A percentile compares a stretch with the other conserved stretches of the same genome.
These are phyloP conservation scores for Fusarium keratoplasticum DNA, from an alignment of 2,329 filamentous ascomycete species.

Conservation along the genomic window DNA sequence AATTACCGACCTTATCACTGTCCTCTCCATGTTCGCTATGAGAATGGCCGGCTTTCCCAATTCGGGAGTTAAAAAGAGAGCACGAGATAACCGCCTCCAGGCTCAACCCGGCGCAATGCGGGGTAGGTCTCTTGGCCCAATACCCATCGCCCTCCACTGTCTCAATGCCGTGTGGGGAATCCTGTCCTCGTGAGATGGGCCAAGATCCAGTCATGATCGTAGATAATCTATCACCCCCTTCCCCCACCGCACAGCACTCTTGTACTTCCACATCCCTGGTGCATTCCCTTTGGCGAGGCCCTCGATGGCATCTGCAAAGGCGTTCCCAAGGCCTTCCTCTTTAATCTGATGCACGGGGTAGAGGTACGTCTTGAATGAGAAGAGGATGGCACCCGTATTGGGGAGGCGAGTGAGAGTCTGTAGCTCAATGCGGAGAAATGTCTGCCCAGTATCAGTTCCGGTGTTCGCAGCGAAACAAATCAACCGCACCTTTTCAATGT, in stretches of 20 bases:
- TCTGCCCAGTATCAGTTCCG: conserved; percentile 35
- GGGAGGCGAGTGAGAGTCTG: conserved; percentile 65
- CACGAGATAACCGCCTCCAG: background rate
- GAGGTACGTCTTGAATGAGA: conserved; percentile 68
- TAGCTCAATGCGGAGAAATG: conserved; percentile 59
- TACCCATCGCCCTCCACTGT: background rate
- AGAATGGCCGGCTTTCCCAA: background rate
- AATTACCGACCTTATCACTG: too few relatives aligned
- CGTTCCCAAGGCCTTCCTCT: conserved; percentile 58
- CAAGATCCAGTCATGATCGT: conserved; percentile 39
- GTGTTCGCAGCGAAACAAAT: rapidly evolving
- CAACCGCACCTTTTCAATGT: conserved; percentile 14
- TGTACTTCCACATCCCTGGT: conserved; percentile 66
- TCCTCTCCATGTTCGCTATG: background rate
- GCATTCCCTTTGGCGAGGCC: conserved; percentile 63
- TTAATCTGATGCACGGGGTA: conserved; percentile 62
- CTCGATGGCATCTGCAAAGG: conserved; percentile 65
- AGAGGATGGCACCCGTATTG: conserved; percentile 58
- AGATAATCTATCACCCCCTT: conserved; percentile 60
- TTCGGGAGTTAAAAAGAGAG: background rate
- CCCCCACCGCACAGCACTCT: conserved; percentile 61
- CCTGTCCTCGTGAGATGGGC: background rate
- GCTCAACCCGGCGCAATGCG: too few relatives aligned
- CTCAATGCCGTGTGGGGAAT: background rate
- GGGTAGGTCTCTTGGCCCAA: too few relatives aligned